These are phyloP conservation scores for Botrytis pseudocinerea DNA, from an alignment of 2,329 filamentous ascomycete genomes.

Conservation along the genomic window DNA sequence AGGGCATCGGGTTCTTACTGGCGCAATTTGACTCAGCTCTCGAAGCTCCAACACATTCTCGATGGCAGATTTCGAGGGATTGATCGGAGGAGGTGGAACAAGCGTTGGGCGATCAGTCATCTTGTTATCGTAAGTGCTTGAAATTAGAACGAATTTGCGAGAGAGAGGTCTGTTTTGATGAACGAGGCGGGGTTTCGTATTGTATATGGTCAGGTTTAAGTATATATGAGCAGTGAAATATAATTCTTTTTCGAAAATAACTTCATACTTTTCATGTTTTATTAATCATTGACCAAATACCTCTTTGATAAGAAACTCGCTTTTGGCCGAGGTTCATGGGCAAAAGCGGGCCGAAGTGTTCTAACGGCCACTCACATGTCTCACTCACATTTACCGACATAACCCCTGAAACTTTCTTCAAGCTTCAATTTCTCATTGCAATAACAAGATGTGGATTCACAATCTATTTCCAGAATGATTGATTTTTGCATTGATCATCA, in stretches of 20 bases:
- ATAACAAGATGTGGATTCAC: neutral
- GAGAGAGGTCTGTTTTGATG: neutral
- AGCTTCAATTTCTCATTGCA: neutral
- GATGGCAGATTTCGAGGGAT: slow-evolving; percentile 73
- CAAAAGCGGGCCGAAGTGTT: neutral
- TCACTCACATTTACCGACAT: slow-evolving; percentile 1
- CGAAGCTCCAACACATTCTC: slow-evolving; percentile 89
- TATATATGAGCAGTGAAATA: neutral
- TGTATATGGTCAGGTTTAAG: neutral
- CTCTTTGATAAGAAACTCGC: slow-evolving; percentile 7
- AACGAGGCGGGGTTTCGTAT: neutral
- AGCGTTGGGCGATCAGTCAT: slow-evolving; percentile 55
- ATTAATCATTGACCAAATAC: neutral
- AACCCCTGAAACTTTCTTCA: neutral
- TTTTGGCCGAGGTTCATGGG: slow-evolving; percentile 13
- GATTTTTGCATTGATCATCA: neutral
- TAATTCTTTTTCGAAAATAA: neutral
- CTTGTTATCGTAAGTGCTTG: slow-evolving; percentile 2
- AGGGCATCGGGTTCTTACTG: slow-evolving; percentile 51
- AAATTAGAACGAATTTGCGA: neutral
- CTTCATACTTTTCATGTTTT: neutral
- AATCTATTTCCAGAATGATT: neutral
- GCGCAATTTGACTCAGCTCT: slow-evolving; percentile 72
- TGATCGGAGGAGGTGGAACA: slow-evolving; percentile 71
- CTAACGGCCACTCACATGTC: neutral